phyloP scores from a whole-genome alignment of 1,139 yeast genomes.

The Geotrichum cucujoidarum region DNA sequence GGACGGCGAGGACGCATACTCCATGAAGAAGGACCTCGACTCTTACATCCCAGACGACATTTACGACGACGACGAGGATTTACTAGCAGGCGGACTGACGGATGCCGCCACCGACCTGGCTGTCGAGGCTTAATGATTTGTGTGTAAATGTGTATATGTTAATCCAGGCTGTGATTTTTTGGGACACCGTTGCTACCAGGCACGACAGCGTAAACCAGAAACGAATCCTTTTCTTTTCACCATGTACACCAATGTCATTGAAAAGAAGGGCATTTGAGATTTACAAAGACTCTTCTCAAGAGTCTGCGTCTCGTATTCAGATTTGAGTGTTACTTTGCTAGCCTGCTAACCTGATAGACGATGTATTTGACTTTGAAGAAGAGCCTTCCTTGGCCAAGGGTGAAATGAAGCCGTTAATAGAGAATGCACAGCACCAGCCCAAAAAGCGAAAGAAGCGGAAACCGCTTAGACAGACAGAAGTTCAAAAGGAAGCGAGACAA shows the following conservation, averaged over 20 bases:
- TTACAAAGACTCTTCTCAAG: neutral
- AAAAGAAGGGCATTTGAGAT: slow-evolving; percentile 1
- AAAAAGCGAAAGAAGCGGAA: too few relatives aligned
- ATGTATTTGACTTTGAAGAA: slow-evolving; percentile 1
- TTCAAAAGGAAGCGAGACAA: too few relatives aligned
- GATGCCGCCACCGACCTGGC: slow-evolving; percentile 13
- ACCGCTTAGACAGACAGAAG: neutral
- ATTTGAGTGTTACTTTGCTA: too few relatives aligned
- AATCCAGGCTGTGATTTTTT: too few relatives aligned
- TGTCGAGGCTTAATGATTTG: neutral
- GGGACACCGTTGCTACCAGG: too few relatives aligned
- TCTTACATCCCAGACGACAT: slow-evolving; percentile 23
- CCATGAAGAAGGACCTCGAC: slow-evolving; percentile 54
- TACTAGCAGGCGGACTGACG: slow-evolving; percentile 26
- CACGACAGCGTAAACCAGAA: neutral
- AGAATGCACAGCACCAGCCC: too few relatives aligned
- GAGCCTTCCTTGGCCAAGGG: too few relatives aligned
- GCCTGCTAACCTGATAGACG: too few relatives aligned
- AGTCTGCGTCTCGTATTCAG: too few relatives aligned
- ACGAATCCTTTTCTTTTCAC: neutral
- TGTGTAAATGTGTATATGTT: too few relatives aligned
- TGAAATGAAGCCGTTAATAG: too few relatives aligned
- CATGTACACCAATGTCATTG: neutral
- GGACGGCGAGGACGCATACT: slow-evolving; percentile 98
- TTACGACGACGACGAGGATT: slow-evolving; percentile 32